Conservation (phyloP, 2,329 filamentous ascomycete species). For the Clonostachys rosea region DNA sequence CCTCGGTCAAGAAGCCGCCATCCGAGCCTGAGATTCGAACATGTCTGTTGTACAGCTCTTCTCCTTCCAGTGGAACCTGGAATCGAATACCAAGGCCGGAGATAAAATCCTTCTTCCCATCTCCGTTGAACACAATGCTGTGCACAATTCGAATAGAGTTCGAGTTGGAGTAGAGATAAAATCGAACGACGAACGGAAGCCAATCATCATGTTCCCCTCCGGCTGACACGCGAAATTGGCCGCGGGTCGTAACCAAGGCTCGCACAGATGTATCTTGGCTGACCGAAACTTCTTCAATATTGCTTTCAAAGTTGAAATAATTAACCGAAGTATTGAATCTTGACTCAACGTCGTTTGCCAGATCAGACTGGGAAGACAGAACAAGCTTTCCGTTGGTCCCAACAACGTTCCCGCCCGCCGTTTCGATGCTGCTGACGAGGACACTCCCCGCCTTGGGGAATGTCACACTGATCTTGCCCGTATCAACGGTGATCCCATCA, state of each 20-base stretch:
- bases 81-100: conserved; percentile 49
- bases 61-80: conserved; percentile 42
- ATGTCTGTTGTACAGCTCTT: conserved; percentile 54
- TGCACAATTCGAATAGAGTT: conserved; percentile 48
- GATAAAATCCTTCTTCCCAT: conserved; percentile 42
- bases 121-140: conserved; percentile 47
- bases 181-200: conserved; percentile 44
- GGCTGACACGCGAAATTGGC: conserved; percentile 17
- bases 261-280: conserved; percentile 30
- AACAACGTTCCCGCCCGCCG: conserved; percentile 31
- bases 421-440: conserved; percentile 32
- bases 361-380: conserved; percentile 43
- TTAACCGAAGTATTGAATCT: conserved; percentile 24
- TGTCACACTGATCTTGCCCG: conserved; percentile 32
- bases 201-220: conserved; percentile 31
- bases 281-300: conserved; percentile 41
- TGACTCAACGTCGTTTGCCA: conserved; percentile 31
- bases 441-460: conserved; percentile 36
- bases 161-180: conserved; percentile 54
- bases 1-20: conserved; percentile 50
- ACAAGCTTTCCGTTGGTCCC: conserved; percentile 44
- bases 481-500: conserved; percentile 30
- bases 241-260: conserved; percentile 36
- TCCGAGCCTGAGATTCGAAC: conserved; percentile 48
- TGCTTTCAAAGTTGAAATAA: conserved; percentile 39